Evolutionary conservation across 805 yeast genomes (phyloP).

Genomic region (Nakazawaea pomicola): DNA sequence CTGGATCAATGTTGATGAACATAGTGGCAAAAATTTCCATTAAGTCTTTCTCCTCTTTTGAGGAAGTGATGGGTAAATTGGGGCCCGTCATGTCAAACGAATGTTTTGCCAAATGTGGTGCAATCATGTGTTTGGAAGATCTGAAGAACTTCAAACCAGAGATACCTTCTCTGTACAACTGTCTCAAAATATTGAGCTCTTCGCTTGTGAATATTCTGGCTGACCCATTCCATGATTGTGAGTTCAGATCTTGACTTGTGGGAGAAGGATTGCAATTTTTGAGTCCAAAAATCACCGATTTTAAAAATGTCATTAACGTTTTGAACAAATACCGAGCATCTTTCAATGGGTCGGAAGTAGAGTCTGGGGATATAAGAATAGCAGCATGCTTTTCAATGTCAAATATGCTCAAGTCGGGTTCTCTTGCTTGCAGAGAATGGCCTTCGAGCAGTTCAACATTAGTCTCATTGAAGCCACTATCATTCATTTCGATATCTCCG

Average conservation of each 20-base stretch:
- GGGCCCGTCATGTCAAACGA: slow-evolving; percentile 71
- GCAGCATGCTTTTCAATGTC: slow-evolving; percentile 50
- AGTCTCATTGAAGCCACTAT: slow-evolving; percentile 26
- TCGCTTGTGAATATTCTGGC: slow-evolving; percentile 82
- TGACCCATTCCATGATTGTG: slow-evolving; percentile 73
- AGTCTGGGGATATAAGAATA: slow-evolving; percentile 48
- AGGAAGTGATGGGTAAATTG: slow-evolving; percentile 75
- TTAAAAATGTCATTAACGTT: slow-evolving; percentile 83
- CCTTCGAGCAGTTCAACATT: slow-evolving; percentile 12
- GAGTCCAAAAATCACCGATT: slow-evolving; percentile 84
- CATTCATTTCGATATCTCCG: slow-evolving; percentile 15
- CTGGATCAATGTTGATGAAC: slow-evolving; percentile 89
- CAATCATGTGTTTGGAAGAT: slow-evolving; percentile 43
- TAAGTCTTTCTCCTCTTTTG: slow-evolving; percentile 89
- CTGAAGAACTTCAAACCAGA: slow-evolving; percentile 74
- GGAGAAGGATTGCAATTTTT: slow-evolving; percentile 89
- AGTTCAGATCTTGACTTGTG: slow-evolving; percentile 39
- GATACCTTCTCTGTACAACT: slow-evolving; percentile 79
- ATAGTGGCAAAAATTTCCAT: slow-evolving; percentile 95
- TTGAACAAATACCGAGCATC: slow-evolving; percentile 87
- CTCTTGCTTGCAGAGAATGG: slow-evolving; percentile 12
- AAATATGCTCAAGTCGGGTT: slow-evolving; percentile 30
- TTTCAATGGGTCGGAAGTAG: slow-evolving; percentile 64
- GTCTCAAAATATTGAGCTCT: slow-evolving; percentile 72
- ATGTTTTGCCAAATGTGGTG: slow-evolving; percentile 26